phyloP scores from a whole-genome alignment of 1,139 yeast genomes.

The Zygosaccharomyces pseudobailii region DNA sequence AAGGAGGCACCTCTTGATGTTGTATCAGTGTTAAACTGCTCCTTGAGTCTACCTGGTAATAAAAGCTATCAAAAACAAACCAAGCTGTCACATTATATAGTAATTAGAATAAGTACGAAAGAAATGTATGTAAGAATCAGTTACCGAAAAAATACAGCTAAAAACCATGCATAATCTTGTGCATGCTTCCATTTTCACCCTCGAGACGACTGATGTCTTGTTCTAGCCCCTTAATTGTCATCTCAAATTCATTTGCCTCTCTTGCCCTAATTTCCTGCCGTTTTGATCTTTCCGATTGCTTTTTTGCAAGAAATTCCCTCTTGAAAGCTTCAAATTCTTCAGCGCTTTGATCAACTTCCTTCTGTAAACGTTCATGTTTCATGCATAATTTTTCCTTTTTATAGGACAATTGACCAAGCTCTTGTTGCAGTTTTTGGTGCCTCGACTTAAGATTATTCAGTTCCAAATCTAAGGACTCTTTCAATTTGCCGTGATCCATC shows the following conservation, averaged over 20 bases:
- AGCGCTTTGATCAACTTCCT: constrained; percentile 35
- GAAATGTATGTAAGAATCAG: background rate
- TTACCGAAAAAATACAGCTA: background rate
- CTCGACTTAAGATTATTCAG: constrained; percentile 19
- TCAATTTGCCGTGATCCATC: constrained; percentile 36
- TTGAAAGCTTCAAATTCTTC: constrained; percentile 32
- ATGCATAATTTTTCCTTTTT: constrained; percentile 37
- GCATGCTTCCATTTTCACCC: constrained; percentile 26
- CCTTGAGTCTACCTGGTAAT: background rate
- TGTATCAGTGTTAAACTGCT: no score
- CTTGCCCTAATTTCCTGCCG: constrained; percentile 26
- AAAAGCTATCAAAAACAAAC: background rate
- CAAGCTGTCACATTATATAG: no score
- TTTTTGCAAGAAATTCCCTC: constrained; percentile 19
- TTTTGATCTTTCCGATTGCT: constrained; percentile 32
- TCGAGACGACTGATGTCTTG: constrained; percentile 33
- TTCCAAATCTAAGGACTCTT: constrained; percentile 31
- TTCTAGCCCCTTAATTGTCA: constrained; percentile 31
- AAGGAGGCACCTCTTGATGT: constrained; percentile 35
- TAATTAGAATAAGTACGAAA: no score
- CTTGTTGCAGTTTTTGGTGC: constrained; percentile 29
- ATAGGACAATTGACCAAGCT: constrained; percentile 32
- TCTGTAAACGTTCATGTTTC: constrained; percentile 33
- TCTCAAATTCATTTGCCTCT: constrained; percentile 28
- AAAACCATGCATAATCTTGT: constrained; percentile 12